These are phyloP conservation scores for Lentinula sp. DNA, from an alignment of 768 basidiomycete species.

Conservation along the genomic window DNA sequence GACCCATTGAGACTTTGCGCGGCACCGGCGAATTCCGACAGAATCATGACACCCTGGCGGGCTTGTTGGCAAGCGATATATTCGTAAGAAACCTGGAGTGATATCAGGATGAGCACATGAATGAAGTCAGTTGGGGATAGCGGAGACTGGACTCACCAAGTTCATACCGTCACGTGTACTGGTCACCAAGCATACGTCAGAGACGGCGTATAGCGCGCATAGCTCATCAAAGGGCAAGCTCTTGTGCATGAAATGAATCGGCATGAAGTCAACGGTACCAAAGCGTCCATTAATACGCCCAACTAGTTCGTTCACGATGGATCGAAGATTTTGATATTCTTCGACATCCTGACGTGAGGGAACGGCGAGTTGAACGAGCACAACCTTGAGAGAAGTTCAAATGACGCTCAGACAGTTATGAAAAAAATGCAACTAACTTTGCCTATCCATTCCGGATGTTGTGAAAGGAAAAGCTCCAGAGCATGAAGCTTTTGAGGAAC, in stretches of 20 bases:
- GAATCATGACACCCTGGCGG: conserved; percentile 92
- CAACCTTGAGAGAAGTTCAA: conserved; percentile 50
- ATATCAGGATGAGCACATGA: conserved; percentile 14
- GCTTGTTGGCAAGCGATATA: conserved; percentile 95
- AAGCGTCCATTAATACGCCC: conserved; percentile 98
- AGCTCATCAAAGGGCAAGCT: conserved; percentile 89
- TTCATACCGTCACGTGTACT: conserved; percentile 99
- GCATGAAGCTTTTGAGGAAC: conserved; percentile 98
- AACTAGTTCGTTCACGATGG: conserved; percentile 95
- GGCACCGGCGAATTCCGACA: conserved; percentile 97
- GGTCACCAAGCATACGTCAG: conserved; percentile 93
- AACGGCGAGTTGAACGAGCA: conserved; percentile 94
- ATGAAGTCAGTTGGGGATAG: background rate
- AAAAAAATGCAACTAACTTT: conserved; percentile 47
- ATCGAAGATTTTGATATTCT: conserved; percentile 96
- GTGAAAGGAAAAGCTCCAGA: conserved; percentile 91
- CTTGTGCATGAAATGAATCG: conserved; percentile 99
- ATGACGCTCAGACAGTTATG: background rate
- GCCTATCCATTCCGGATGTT: conserved; percentile 99
- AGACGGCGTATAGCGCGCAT: conserved; percentile 94
- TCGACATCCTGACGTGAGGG: conserved; percentile 98
- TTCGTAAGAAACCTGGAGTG: conserved; percentile 90
- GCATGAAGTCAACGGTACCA: conserved; percentile 99
- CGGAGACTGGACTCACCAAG: conserved; percentile 53
- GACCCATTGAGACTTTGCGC: conserved; percentile 94